Evolutionary conservation across 1,284 basidiomycete genomes (phyloP), one percentile per base, ranked within the genome.

Genomic region (Cryptococcus floricola): DNA sequence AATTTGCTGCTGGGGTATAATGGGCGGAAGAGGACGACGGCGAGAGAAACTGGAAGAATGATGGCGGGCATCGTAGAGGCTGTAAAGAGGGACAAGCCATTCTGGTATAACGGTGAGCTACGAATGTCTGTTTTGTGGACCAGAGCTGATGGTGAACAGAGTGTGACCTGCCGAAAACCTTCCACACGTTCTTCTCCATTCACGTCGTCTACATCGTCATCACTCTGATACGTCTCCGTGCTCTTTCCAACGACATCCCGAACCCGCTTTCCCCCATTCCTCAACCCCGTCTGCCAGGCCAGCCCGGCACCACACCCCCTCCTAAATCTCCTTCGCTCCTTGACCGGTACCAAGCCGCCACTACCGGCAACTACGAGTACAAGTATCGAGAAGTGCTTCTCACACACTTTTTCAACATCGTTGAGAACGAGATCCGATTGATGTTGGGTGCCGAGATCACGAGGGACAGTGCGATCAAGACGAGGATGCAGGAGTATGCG

Each of bases 121-220:
- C 12, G 45, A 16, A 9, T 41, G 18, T 49, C 18, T 12, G 10
- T 18, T 45, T 39, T n/a, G 19, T 4, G 39, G n/a, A 31, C 19
- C 14, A 44, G 39, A 6, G 19, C 38, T 14, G 13, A 23, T n/a
- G 23, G 25, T 16, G 28, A 18, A 6, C 63, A 93, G 94, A 87
- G 63, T 97, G 91, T 70, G 81, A 82, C 50, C 81, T 98, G 13
- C 94, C 95, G 3, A 87, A 88, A 7, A 97, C 95, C 0, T 97
- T 97, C 75, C 94, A 98, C 73, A 91, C 93, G 5, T 98, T 94
- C 90, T 98, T 98, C 79, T 91, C 91, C 28, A 81, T 98, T 53
- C 93, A 92, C 45, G 92, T 95, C 62, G 81, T 98, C 41, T 94
- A 98, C 76, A 81, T 98, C 54, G 92, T 94, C 85, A 81, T 98